Percentiles rank a stretch among this genome's conserved stretches.
phyloP scores from a whole-genome alignment of 192 early-diverging fungal species.

The Funneliformis geosporum region DNA sequence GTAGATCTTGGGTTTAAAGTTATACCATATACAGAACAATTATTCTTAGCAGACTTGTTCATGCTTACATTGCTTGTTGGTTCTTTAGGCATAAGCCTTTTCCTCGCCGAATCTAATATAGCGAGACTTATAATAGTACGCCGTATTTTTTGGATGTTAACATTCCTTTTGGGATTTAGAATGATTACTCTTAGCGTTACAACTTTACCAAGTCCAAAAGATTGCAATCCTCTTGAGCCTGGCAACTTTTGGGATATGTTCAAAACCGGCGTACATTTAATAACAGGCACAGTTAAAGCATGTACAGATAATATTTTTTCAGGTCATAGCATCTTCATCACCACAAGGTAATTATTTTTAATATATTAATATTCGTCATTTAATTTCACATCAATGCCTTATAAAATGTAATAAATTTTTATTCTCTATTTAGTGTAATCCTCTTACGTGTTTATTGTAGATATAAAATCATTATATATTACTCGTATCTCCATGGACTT shows the following conservation, averaged over 20 bases:
- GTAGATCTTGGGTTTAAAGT: conserved; percentile 42
- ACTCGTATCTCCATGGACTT: conserved; percentile 39
- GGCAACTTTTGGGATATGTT: conserved; percentile 37
- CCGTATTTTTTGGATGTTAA: conserved; percentile 42
- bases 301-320: conserved; percentile 50
- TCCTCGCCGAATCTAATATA: conserved; percentile 39
- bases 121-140: conserved; percentile 38
- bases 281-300: conserved; percentile 42
- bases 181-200: conserved; percentile 41
- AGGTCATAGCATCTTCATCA: conserved; percentile 45
- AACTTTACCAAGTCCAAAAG: conserved; percentile 43
- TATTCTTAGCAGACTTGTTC: conserved; percentile 40
- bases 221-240: conserved; percentile 33
- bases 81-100: conserved; percentile 35
- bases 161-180: conserved; percentile 37
- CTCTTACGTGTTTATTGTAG: conserved; percentile 44
- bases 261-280: conserved; percentile 39
- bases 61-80: conserved; percentile 44
- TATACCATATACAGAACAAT: conserved; percentile 33
- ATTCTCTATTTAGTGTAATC: conserved; percentile 35
- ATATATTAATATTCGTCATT: not conserved
- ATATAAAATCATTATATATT: conserved; percentile 39
- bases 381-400: not conserved
- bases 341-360: conserved; percentile 13
- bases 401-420: not conserved